Evolutionary conservation across 331 rosid species (phyloP), one percentile per base, ranked within the genome.

Genomic region (Quercus phellos): DNA sequence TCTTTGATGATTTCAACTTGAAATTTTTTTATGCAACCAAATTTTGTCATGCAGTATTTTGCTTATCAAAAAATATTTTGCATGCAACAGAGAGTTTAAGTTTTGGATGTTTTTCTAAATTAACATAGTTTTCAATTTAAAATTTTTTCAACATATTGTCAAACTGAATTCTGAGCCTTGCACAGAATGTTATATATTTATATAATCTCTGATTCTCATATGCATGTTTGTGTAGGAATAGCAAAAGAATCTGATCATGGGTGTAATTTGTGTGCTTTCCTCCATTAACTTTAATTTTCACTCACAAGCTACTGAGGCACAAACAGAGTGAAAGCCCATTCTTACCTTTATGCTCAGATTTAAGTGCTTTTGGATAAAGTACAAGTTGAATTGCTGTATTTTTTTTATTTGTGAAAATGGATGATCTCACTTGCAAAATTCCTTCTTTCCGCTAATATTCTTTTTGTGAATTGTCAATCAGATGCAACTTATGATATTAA

Each of bases 401-500:
- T 17, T 17, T 46, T 46, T 63, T 19, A 16, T 10, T 17, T 29
- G 43, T 4, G 16, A 66, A 46, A 66, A 32, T 34, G 38, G 27
- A 66, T 3, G 16, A 32, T 35, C 35, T 34, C 71, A 51, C 63
- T 11, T 38, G 8, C 22, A 55, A 69, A 42, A 46, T 18, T 22
- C 63, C 19, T 0, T 50, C 68, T 17, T 54, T 78, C 72, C 18
- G 35, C 27, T 51, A 19, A 56, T 73, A 34, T 61, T 63, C 55
- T 53, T 78, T 68, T 68, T 74, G 53, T 61, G 29, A 66, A 73
- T 74, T 18, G 21, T 74, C 66, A 76, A 81, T 84, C 60, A 73
- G 80, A 75, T 78, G 85, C 70, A 73, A 73, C 55, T 79, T 78
- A 21, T 66, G 26, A 18, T 66, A 66, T 80, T 53, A 78, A 79